These are phyloP conservation scores for Herpotrichia juniperi DNA, from an alignment of 2,329 filamentous ascomycete species.

Conservation along the genomic window DNA sequence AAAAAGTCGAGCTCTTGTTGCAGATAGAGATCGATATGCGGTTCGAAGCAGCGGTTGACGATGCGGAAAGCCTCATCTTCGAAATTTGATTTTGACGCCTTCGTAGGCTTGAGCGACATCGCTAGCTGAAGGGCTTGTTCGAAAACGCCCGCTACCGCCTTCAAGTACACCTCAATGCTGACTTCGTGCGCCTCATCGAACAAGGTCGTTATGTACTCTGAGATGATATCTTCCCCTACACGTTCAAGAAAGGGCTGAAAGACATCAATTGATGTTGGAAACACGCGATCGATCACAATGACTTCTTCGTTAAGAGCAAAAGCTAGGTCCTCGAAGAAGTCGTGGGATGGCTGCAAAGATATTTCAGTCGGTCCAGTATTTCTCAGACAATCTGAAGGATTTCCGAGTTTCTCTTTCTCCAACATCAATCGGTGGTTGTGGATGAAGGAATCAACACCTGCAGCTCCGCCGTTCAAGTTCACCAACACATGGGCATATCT, in stretches of 20 bases:
- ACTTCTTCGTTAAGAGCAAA: conserved; percentile 83
- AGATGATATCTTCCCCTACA: conserved; percentile 79
- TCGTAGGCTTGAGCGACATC: conserved; percentile 71
- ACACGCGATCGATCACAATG: conserved; percentile 79
- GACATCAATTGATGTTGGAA: conserved; percentile 72
- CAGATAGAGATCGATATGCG: conserved; percentile 91
- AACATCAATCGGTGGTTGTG: conserved; percentile 86
- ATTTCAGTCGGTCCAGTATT: conserved; percentile 67
- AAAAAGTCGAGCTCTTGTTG: conserved; percentile 91
- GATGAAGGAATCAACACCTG: conserved; percentile 83
- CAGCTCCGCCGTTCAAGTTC: conserved; percentile 78
- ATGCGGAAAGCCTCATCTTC: conserved; percentile 70
- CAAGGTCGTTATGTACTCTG: conserved; percentile 82
- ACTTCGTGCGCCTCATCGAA: conserved; percentile 86
- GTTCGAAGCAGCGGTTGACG: conserved; percentile 79
- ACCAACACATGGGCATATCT: conserved; percentile 87
- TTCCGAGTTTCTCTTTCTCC: conserved; percentile 72
- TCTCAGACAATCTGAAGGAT: conserved; percentile 82
- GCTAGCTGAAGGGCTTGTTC: conserved; percentile 83
- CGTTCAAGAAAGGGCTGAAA: conserved; percentile 82
- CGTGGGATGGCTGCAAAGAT: conserved; percentile 77
- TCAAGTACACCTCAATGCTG: conserved; percentile 78
- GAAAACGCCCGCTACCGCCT: conserved; percentile 85
- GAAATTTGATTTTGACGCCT: conserved; percentile 65
- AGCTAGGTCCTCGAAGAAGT: conserved; percentile 79